Evolutionary conservation across 1,139 yeast genomes (phyloP), one percentile per base, ranked within the genome.

Genomic region (Candida mesenterica): DNA sequence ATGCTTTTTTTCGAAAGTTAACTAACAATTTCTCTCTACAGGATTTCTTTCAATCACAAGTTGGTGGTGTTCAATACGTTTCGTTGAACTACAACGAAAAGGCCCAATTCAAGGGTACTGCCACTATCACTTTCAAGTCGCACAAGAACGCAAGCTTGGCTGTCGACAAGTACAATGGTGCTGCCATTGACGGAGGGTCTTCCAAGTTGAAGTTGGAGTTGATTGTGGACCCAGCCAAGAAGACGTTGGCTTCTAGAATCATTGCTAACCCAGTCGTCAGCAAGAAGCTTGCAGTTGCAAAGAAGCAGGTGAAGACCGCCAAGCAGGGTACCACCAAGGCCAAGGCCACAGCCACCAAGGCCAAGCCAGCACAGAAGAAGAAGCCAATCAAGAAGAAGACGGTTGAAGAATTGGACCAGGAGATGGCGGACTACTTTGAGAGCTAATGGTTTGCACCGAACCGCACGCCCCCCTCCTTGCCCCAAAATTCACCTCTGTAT

Each of bases 51-150:
- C 77, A 81, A 55, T 75, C 85, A 42, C 89, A 86, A 65, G 78
- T 92, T 52, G 98, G 98, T 50, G 88, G 90, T 48, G 88, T 92
- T 50, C 70, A 70, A 47, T 72, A 74, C 46, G 82, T 87, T 56
- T 72, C 78, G 39, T 75, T 90, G 55, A 75, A 83, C 47, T 92
- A 86, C 73, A 88, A 87, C 59, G 88, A 84, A 63, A 81, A 76
- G 58, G 98, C 98, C 36, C 81, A 79, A 62, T 88, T 95, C 48
- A 85, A 85, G 49, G 98, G 98, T 62, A 78, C 80, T 66, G 96
- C 96, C 42, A 88, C 94, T 43, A 77, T 92, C 52, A 72, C 82
- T 42, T 92, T 92, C 73, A 78, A 71, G 58, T 68, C 72, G 41
- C 64, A 77, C 41, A 80, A 81, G 44, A 72, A 75, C 57, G 97